Evolutionary conservation across 2,329 filamentous ascomycete species (phyloP), one percentile per base, ranked within the genome.

Genomic region (Penicillium sp.): DNA sequence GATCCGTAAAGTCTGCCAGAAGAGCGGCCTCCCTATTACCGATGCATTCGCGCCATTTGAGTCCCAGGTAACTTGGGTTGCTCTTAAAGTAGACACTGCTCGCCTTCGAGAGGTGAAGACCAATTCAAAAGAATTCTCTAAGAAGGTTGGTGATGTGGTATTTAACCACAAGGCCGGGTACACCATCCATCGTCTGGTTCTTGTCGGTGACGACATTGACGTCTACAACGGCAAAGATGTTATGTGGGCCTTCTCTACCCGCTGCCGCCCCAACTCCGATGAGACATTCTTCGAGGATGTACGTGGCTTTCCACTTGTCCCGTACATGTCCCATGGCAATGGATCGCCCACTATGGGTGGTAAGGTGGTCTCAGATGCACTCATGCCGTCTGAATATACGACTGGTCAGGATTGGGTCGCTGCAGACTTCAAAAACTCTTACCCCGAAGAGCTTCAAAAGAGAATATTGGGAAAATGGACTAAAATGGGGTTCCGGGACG

Each of bases 51-150:
- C 78, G 0, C 79, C 78, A 0, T 78, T 80, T 49, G 78, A 81
- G 56, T 73, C 78, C 0, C 77, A 81, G 55, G 79, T 78, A 0
- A 82, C 76, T 0, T 83, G 81, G 81, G 73, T 74, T 0, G 79
- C 71, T 0, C 62, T 88, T 64, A 80, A 85, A 56, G 80, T 87
- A 22, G 85, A 88, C 65, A 82, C 79, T 1, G 73, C 77, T 6
- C 82, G 82, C 65, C 77, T 88, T 9, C 81, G 81, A 29, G 76
- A 79, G 9, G 80, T 85, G 78, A 81, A 85, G 45, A 81, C 80
- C 16, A 82, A 67, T 0, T 53, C 76, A 0, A 58, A 68, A 19
- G 73, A 76, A 0, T 76, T 83, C 45, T 70, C 70, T 49, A 68
- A 71, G 44, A 65, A 64, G 22, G 64, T 83, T 11, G 81, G 79